Conservation (phyloP, 2,329 filamentous ascomycete genomes). For the Cordyceps sp. region DNA sequence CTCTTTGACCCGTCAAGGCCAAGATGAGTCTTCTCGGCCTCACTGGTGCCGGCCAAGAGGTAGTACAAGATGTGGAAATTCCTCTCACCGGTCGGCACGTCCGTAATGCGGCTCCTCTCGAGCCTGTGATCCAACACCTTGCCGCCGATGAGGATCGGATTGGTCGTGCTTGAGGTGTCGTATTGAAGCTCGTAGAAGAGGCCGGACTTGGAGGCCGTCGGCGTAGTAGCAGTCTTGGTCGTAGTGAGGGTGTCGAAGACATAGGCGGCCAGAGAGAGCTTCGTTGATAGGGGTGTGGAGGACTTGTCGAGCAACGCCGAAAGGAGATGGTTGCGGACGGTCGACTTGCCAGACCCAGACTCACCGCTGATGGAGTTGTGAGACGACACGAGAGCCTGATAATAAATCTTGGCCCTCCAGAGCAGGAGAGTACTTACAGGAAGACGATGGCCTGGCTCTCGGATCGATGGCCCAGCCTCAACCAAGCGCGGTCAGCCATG, state of each 20-base stretch:
- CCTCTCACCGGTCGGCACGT: conserved; percentile 86
- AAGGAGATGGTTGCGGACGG: conserved; percentile 74
- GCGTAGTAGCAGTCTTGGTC: conserved; percentile 90
- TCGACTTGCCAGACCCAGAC: conserved; percentile 92
- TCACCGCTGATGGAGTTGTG: conserved; percentile 50
- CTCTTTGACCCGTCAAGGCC: conserved; percentile 50
- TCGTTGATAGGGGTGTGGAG: conserved; percentile 81
- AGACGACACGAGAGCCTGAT: too few relatives aligned
- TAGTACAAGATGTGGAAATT: conserved; percentile 97
- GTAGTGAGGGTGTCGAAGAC: conserved; percentile 93
- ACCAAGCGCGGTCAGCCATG: conserved; percentile 71
- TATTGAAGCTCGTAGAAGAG: conserved; percentile 95
- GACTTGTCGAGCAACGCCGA: conserved; percentile 77
- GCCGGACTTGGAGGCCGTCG: conserved; percentile 87
- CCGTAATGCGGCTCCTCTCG: conserved; percentile 78
- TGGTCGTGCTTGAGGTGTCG: conserved; percentile 70
- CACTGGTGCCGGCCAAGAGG: conserved; percentile 77
- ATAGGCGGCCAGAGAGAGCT: conserved; percentile 84
- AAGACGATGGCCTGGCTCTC: conserved; percentile 93
- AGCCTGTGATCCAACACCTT: conserved; percentile 89
- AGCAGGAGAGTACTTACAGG: too few relatives aligned
- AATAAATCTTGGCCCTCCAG: too few relatives aligned
- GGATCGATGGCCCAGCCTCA: conserved; percentile 68
- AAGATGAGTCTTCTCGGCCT: conserved; percentile 77
- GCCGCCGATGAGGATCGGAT: conserved; percentile 78